phyloP scores from a whole-genome alignment of 2,329 filamentous ascomycete genomes.

The Aspergillus ustus region DNA sequence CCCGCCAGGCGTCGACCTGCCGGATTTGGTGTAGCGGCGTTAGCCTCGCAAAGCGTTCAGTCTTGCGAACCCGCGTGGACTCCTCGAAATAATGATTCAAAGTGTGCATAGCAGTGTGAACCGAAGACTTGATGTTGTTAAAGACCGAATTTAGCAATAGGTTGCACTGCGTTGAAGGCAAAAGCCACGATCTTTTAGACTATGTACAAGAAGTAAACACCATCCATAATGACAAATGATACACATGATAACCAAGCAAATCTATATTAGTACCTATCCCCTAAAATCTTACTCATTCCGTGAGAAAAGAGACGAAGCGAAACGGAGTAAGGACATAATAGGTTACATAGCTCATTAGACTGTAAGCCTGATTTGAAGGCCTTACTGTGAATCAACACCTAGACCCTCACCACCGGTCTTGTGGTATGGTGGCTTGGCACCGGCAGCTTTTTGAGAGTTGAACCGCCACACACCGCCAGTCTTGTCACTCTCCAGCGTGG shows the following conservation, averaged over 20 bases:
- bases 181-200: slow-evolving; percentile 3
- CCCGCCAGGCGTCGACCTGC: background rate
- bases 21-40: background rate
- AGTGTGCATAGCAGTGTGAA: background rate
- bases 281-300: background rate
- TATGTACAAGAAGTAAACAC: slow-evolving; percentile 11
- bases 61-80: no score
- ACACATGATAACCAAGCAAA: slow-evolving; percentile 3
- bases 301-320: background rate
- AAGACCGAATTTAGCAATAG: background rate
- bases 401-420: slow-evolving; percentile 45
- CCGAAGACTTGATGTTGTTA: background rate
- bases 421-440: slow-evolving; percentile 49
- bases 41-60: background rate
- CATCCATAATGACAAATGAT: background rate
- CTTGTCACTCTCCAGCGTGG: slow-evolving; percentile 62
- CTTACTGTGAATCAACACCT: slow-evolving; percentile 31
- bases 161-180: background rate
- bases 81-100: background rate
- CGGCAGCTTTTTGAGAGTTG: slow-evolving; percentile 58
- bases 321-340: background rate
- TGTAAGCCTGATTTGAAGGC: background rate
- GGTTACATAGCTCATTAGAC: background rate
- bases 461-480: slow-evolving; percentile 75
- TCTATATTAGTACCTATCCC: slow-evolving; percentile 11